Evolutionary conservation across 306 rosid species (phyloP).

Genomic region (Cucumis melo): DNA sequence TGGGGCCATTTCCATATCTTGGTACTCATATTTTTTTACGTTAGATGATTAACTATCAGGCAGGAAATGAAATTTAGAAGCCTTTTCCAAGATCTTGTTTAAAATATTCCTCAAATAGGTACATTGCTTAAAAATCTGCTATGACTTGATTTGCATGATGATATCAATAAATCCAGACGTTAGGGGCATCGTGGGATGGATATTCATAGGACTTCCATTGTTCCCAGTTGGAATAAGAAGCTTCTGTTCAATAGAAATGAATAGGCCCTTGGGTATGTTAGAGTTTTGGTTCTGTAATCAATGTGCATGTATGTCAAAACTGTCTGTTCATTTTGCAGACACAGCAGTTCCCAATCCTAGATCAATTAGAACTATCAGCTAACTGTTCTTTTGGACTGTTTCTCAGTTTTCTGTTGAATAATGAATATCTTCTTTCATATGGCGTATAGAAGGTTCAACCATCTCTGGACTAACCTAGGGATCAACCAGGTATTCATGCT

Average conservation of each 20-base stretch:
- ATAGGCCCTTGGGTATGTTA: background rate
- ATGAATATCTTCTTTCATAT: background rate
- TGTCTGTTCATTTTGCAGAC: background rate
- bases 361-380: background rate
- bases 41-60: background rate
- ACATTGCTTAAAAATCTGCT: background rate
- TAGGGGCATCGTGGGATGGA: background rate
- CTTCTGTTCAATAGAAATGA: background rate
- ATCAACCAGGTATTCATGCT: slow-evolving; percentile 47
- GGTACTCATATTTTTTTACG: background rate
- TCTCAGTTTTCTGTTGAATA: background rate
- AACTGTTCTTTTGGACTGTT: background rate
- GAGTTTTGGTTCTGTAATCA: background rate
- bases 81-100: background rate
- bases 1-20: background rate
- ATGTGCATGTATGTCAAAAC: background rate
- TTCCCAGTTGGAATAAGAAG: background rate
- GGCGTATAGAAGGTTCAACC: background rate
- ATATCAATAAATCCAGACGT: background rate
- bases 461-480: too few relatives aligned
- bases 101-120: background rate
- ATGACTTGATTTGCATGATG: background rate
- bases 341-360: background rate
- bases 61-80: background rate
- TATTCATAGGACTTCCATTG: background rate